A percentile compares a stretch with the other conserved stretches of the same genome.
phyloP scores from a whole-genome alignment of 1,139 yeast species.

The Lodderomyces orthopsilosis region DNA sequence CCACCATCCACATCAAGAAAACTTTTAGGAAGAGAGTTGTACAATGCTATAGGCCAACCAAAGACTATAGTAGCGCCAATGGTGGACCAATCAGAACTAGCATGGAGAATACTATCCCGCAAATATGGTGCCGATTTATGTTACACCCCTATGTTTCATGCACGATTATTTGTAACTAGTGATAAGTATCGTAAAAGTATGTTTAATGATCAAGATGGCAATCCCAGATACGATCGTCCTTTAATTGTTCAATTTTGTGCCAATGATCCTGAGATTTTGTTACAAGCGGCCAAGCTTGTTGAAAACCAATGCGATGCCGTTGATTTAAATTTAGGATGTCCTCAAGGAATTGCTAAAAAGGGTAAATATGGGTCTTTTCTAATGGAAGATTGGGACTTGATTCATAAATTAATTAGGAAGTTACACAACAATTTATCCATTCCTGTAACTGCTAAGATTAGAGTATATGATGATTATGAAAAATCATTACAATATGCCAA shows the following conservation, averaged over 20 bases:
- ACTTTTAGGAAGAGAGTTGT: constrained; percentile 65
- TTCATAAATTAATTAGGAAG: constrained; percentile 65
- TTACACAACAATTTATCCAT: constrained; percentile 71
- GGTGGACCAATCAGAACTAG: constrained; percentile 96
- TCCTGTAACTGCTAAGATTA: constrained; percentile 94
- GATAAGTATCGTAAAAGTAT: constrained; percentile 75
- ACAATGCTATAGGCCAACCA: constrained; percentile 68
- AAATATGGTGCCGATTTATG: constrained; percentile 90
- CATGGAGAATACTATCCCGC: constrained; percentile 89
- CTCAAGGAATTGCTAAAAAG: constrained; percentile 93
- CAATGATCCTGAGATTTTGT: constrained; percentile 80
- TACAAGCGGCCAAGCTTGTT: constrained; percentile 79
- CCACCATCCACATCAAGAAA: constrained; percentile 3
- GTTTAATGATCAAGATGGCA: constrained; percentile 77
- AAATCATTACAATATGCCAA: constrained; percentile 85
- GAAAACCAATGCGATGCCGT: constrained; percentile 91
- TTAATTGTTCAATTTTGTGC: constrained; percentile 94
- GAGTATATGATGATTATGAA: constrained; percentile 83
- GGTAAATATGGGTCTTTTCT: constrained; percentile 95
- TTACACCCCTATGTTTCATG: constrained; percentile 97
- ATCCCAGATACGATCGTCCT: constrained; percentile 65
- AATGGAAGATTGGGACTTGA: constrained; percentile 95
- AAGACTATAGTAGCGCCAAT: constrained; percentile 92
- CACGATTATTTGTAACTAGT: constrained; percentile 81
- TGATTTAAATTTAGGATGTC: constrained; percentile 93